Evolutionary conservation across 2,329 filamentous ascomycete species (phyloP).

Genomic region (Microcyclospora tardicrescens): DNA sequence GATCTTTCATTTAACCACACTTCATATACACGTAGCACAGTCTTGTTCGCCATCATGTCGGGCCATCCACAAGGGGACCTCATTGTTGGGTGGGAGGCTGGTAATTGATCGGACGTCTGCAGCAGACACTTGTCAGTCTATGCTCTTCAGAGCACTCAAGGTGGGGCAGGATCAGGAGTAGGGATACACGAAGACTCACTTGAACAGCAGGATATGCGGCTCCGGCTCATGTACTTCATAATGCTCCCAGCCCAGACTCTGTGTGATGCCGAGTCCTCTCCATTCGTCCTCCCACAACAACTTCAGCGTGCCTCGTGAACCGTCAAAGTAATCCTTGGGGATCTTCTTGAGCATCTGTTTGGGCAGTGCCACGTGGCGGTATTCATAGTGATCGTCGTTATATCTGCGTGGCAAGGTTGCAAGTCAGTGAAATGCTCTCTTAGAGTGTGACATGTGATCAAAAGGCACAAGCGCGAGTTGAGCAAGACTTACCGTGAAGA

Average conservation of each 20-base stretch:
- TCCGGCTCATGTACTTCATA: conserved; percentile 99
- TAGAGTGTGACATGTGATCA: too few relatives aligned
- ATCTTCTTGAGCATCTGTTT: conserved; percentile 98
- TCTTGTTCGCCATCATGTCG: neutral
- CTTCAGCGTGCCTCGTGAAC: conserved; percentile 81
- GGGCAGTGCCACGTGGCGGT: conserved; percentile 92
- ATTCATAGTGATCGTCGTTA: conserved; percentile 84
- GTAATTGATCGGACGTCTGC: conserved; percentile 72
- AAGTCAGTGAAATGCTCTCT: neutral
- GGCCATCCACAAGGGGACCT: neutral
- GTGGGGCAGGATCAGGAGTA: neutral
- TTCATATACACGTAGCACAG: too few relatives aligned
- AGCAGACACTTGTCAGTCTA: conserved; percentile 1
- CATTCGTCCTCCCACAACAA: conserved; percentile 97
- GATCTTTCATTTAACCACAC: too few relatives aligned
- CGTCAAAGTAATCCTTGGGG: conserved; percentile 86
- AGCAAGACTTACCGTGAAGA: conserved; percentile 58
- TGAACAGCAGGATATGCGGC: conserved; percentile 96
- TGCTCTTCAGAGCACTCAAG: neutral
- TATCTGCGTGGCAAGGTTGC: conserved; percentile 47
- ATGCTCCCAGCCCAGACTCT: conserved; percentile 98
- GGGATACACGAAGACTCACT: conserved; percentile 46
- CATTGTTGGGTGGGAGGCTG: conserved; percentile 44
- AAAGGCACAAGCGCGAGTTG: too few relatives aligned
- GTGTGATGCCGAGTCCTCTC: conserved; percentile 87